phyloP scores from a whole-genome alignment of 352 stramenopile species.

The Globisporangium ultimum region DNA sequence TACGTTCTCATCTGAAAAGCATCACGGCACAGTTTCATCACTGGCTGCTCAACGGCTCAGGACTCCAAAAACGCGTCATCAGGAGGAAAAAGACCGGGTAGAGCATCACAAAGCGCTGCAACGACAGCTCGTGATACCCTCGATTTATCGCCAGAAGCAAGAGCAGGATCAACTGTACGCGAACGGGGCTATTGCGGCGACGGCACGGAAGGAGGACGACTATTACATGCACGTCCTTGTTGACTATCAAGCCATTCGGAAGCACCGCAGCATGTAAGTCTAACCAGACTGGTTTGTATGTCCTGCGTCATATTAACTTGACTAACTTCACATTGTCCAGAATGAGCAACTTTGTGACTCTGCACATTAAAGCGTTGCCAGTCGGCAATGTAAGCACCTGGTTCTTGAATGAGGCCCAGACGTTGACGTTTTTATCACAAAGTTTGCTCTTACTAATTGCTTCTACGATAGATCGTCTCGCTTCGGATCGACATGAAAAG shows the following conservation, averaged over 20 bases:
- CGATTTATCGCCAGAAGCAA: constrained; percentile 14
- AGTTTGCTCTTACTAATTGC: not conserved
- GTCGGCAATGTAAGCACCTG: constrained; percentile 48
- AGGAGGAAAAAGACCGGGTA: constrained; percentile 38
- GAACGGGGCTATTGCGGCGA: not conserved
- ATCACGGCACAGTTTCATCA: constrained; percentile 25
- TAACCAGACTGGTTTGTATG: not conserved
- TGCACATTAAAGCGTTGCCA: constrained; percentile 79
- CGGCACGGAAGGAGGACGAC: constrained; percentile 13
- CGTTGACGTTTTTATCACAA: not conserved
- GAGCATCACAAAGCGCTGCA: constrained; percentile 44
- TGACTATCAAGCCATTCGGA: constrained; percentile 47
- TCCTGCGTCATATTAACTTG: not conserved
- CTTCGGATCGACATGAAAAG: constrained; percentile 52
- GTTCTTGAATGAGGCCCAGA: not conserved
- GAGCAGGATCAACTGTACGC: not conserved
- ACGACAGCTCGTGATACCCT: constrained; percentile 43
- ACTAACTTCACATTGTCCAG: constrained; percentile 16
- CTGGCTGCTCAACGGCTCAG: constrained; percentile 44
- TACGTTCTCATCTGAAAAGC: constrained; percentile 40
- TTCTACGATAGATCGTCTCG: constrained; percentile 40
- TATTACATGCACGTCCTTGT: constrained; percentile 57
- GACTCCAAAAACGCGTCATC: constrained; percentile 47
- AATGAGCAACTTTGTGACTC: constrained; percentile 46
- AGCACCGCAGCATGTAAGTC: constrained; percentile 55